A percentile compares a stretch with the other conserved stretches of the same genome.
phyloP scores from a whole-genome alignment of 352 stramenopile genomes.

The Thalassiosira pacifica region DNA sequence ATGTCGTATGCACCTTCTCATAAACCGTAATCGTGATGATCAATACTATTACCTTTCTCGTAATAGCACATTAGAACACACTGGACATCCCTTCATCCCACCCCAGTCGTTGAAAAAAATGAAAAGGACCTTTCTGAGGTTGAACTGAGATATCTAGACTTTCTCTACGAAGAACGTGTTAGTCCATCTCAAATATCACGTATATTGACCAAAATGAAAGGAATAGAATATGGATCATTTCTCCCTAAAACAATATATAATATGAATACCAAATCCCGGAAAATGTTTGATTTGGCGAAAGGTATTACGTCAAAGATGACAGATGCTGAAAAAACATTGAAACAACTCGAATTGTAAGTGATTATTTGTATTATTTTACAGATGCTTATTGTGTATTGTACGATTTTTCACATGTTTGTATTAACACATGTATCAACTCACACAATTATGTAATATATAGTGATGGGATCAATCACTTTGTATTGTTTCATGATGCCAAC shows the following conservation, averaged over 20 bases:
- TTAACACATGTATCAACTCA: not conserved
- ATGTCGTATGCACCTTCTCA: not conserved
- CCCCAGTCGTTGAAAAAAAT: not conserved
- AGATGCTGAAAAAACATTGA: conserved; percentile 2
- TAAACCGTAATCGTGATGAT: not conserved
- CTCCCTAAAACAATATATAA: not conserved
- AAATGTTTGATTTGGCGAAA: not conserved
- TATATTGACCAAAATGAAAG: not conserved
- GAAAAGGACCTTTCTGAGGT: not conserved
- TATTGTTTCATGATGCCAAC: not conserved
- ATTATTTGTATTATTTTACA: too few species aligned
- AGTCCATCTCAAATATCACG: not conserved
- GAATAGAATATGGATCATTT: not conserved
- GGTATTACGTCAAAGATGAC: not conserved
- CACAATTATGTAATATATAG: not conserved
- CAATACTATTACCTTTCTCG: not conserved
- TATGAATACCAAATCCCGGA: not conserved
- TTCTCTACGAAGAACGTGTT: not conserved
- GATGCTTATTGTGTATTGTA: too few species aligned
- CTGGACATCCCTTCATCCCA: not conserved
- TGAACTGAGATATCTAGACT: not conserved
- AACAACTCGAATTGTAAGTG: not conserved
- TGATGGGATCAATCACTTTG: not conserved
- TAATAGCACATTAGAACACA: not conserved
- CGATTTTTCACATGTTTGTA: not conserved